phyloP scores from a whole-genome alignment of 805 yeast genomes.

The Metschnikowia matae region DNA sequence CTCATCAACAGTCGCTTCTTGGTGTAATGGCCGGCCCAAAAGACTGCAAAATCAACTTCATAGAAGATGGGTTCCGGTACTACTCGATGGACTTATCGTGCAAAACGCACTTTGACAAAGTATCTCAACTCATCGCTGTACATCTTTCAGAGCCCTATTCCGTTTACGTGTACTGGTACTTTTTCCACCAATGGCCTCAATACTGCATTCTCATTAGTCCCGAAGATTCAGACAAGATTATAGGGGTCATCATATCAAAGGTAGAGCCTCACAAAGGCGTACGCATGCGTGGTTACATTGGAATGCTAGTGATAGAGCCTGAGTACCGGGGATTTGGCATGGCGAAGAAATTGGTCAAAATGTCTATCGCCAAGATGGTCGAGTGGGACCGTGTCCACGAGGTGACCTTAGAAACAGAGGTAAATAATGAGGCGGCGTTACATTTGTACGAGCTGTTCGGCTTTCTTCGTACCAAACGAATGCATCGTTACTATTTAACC shows the following conservation, averaged over 20 bases:
- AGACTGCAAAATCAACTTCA: conserved; percentile 5
- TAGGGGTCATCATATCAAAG: conserved; percentile 87
- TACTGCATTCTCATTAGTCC: conserved; percentile 64
- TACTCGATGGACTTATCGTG: conserved; percentile 14
- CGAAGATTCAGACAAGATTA: conserved; percentile 30
- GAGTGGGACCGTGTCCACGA: conserved; percentile 70
- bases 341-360: conserved; percentile 66
- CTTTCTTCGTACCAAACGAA: conserved; percentile 66
- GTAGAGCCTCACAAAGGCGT: conserved; percentile 71
- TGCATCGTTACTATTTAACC: conserved; percentile 83
- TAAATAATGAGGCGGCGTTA: conserved; percentile 68
- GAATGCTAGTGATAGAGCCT: conserved; percentile 87
- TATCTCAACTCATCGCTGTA: conserved; percentile 56
- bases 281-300: conserved; percentile 85
- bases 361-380: conserved; percentile 62
- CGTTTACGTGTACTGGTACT: conserved; percentile 85
- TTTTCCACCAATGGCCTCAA: conserved; percentile 87
- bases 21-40: background rate
- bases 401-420: conserved; percentile 90
- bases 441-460: conserved; percentile 71
- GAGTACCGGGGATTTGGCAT: conserved; percentile 73
- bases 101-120: conserved; percentile 41
- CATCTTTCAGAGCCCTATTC: conserved; percentile 94
- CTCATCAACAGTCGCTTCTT: background rate
- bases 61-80: conserved; percentile 14